phyloP scores from a whole-genome alignment of 169 alveolate species.

The Amoebophrya sp. region DNA sequence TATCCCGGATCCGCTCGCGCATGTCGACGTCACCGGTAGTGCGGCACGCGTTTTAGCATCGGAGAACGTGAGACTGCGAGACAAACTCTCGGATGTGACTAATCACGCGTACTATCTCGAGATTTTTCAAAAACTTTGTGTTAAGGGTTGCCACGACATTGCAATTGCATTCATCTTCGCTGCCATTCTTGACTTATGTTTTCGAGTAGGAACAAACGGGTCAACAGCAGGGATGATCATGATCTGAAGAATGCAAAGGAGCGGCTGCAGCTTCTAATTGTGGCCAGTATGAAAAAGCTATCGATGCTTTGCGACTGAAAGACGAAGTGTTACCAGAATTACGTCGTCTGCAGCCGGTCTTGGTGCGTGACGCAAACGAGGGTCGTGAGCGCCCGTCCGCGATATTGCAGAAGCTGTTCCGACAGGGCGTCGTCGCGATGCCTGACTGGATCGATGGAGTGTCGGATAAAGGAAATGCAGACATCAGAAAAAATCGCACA shows the following conservation, averaged over 20 bases:
- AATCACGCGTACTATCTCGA: conserved; percentile 10
- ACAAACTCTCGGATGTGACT: not conserved
- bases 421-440: not conserved
- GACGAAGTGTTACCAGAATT: not conserved
- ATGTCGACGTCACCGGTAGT: too few species aligned
- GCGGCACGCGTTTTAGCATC: not conserved
- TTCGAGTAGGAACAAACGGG: too few species aligned
- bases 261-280: too few species aligned
- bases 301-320: conserved; percentile 10
- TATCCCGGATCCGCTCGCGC: too few species aligned
- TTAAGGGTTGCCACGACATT: too few species aligned
- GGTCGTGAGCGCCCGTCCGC: not conserved
- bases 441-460: not conserved
- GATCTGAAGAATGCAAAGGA: too few species aligned
- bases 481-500: too few species aligned
- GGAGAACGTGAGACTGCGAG: conserved; percentile 10
- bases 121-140: not conserved
- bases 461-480: not conserved
- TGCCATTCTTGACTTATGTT: too few species aligned
- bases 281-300: not conserved
- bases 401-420: conserved; percentile 1
- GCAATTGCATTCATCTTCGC: too few species aligned
- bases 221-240: too few species aligned
- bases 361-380: conserved; percentile 19
- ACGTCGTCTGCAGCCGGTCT: not conserved